Percentiles rank a stretch among this genome's conserved stretches.
Evolutionary conservation across 2,329 filamentous ascomycete species (phyloP).

Genomic region (Penicillium rolfsii): DNA sequence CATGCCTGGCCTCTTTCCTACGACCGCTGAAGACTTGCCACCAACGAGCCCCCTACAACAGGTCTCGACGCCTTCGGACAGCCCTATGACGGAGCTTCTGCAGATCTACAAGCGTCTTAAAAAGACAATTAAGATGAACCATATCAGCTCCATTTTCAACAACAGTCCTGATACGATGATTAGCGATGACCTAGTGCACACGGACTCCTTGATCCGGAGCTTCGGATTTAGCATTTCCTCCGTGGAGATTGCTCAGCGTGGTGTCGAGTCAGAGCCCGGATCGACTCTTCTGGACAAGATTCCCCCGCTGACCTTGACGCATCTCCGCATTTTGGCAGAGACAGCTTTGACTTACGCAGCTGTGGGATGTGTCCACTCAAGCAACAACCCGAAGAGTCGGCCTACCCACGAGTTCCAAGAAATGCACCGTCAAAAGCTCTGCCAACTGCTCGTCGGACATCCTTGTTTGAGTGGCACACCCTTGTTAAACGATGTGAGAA

Average conservation of each 20-base stretch:
- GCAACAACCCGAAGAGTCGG: conserved; percentile 58
- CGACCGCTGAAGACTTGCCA: conserved; percentile 35
- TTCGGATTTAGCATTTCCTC: conserved; percentile 86
- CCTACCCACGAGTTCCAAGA: conserved; percentile 69
- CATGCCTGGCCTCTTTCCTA: conserved; percentile 46
- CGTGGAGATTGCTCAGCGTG: conserved; percentile 89
- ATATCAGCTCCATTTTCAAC: conserved; percentile 52
- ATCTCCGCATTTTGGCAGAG: conserved; percentile 85
- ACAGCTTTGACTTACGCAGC: conserved; percentile 84
- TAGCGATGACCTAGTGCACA: conserved; percentile 54
- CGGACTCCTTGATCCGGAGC: conserved; percentile 47
- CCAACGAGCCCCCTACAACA: conserved; percentile 39
- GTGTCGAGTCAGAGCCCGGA: conserved; percentile 72
- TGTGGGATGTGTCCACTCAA: conserved; percentile 69
- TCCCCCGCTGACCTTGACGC: conserved; percentile 79
- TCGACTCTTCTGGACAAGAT: conserved; percentile 81
- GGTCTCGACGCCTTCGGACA: conserved; percentile 34
- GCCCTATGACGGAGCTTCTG: conserved; percentile 53
- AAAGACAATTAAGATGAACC: conserved; percentile 58
- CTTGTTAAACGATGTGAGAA: conserved; percentile 41
- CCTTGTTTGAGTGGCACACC: conserved; percentile 41
- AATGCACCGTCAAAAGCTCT: conserved; percentile 70
- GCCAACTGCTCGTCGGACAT: conserved; percentile 71
- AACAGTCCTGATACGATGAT: conserved; percentile 46
- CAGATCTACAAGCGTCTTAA: conserved; percentile 60